Evolutionary conservation across 352 stramenopile species (phyloP).

Genomic region (Phytophthora chlamydospora): DNA sequence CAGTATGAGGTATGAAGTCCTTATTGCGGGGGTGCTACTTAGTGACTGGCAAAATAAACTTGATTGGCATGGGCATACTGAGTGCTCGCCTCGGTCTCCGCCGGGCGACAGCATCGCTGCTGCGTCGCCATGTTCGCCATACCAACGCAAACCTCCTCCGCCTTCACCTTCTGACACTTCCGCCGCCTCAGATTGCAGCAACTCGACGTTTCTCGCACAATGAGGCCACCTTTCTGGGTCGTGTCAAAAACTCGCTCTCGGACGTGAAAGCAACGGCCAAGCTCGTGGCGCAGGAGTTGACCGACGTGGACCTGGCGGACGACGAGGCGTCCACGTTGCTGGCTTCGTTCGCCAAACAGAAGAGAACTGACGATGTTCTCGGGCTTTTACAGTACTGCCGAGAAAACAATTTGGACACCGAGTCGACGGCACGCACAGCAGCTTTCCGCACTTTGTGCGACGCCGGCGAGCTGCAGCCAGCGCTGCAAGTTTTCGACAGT

Average conservation of each 20-base stretch:
- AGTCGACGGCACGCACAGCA: not conserved
- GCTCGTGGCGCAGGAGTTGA: not conserved
- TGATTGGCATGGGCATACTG: no score
- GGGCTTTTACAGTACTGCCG: constrained; percentile 8
- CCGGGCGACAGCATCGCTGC: not conserved
- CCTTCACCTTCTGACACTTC: no score
- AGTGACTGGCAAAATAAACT: no score
- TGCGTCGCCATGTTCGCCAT: not conserved
- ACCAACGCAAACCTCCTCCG: no score
- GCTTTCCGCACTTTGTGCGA: constrained; percentile 12
- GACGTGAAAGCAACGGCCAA: not conserved
- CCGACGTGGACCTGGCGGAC: not conserved
- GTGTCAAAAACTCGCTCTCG: constrained; percentile 2
- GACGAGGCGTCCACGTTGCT: constrained; percentile 6
- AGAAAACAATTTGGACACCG: constrained; percentile 2
- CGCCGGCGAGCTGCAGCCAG: not conserved
- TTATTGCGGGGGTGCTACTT: no score
- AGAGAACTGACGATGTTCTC: not conserved
- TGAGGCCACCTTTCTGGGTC: not conserved
- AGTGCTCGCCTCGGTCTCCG: no score
- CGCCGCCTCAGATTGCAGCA: no score
- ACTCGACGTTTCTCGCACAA: not conserved
- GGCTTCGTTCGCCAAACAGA: constrained; percentile 2
- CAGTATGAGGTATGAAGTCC: no score
- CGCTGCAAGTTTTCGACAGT: constrained; percentile 5